phyloP scores from a whole-genome alignment of 179 eudicot genomes.

The Patellifolia procumbens region DNA sequence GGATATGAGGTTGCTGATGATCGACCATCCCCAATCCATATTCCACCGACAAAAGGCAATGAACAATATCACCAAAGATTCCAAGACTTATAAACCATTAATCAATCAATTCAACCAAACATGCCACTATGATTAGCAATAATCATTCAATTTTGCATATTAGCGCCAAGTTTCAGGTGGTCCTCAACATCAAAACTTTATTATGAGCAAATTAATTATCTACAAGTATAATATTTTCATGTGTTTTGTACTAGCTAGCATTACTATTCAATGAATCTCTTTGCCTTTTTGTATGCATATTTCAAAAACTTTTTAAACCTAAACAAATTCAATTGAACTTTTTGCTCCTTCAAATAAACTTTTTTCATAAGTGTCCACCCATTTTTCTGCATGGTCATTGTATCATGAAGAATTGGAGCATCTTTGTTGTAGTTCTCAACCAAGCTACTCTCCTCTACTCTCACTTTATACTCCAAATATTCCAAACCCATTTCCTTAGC shows the following conservation, averaged over 20 bases:
- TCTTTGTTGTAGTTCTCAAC: constrained; percentile 34
- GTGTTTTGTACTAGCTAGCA: neutral
- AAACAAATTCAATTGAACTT: constrained; percentile 44
- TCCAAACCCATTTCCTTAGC: constrained; percentile 55
- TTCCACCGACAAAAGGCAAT: too few relatives aligned
- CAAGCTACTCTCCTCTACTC: constrained; percentile 51
- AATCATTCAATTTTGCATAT: too few relatives aligned
- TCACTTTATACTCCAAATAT: constrained; percentile 52
- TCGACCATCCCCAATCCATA: too few relatives aligned
- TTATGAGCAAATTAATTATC: too few relatives aligned
- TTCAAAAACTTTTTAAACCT: constrained; percentile 46
- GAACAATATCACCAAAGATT: too few relatives aligned
- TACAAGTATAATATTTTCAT: neutral
- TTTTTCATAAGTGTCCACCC: constrained; percentile 38
- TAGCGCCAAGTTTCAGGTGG: neutral
- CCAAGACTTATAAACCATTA: too few relatives aligned
- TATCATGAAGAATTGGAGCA: constrained; percentile 39
- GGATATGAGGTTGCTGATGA: too few relatives aligned
- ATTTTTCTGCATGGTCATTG: constrained; percentile 19
- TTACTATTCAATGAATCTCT: constrained; percentile 32
- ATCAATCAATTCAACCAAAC: too few relatives aligned
- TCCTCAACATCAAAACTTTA: neutral
- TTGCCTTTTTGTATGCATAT: constrained; percentile 45
- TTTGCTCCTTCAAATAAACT: constrained; percentile 51
- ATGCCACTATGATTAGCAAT: too few relatives aligned